phyloP scores from a whole-genome alignment of 257 asterid species.

The Solanum dulcamara region DNA sequence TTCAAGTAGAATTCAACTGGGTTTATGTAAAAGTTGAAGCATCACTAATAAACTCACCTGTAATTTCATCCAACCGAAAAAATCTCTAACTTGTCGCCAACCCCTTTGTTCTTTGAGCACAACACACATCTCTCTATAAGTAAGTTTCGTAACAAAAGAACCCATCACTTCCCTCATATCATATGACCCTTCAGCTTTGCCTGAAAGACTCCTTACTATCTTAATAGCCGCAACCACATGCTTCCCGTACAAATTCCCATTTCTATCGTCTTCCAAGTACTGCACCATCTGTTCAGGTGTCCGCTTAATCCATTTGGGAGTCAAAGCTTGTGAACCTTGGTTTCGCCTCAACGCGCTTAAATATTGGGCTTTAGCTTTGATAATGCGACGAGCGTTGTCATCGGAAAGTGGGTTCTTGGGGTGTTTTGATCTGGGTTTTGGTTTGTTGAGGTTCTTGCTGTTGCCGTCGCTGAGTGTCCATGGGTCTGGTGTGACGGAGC shows the following conservation, averaged over 20 bases:
- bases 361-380: slow-evolving; percentile 77
- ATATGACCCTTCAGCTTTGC: slow-evolving; percentile 51
- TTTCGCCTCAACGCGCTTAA: slow-evolving; percentile 68
- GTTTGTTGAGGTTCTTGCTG: slow-evolving; percentile 28
- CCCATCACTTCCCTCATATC: slow-evolving; percentile 76
- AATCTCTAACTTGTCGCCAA: slow-evolving; percentile 91
- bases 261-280: slow-evolving; percentile 80
- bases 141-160: slow-evolving; percentile 80
- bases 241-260: slow-evolving; percentile 72
- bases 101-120: slow-evolving; percentile 88
- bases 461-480: slow-evolving; percentile 85
- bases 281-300: slow-evolving; percentile 89
- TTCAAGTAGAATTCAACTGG: background rate
- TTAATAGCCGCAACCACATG: slow-evolving; percentile 89
- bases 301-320: slow-evolving; percentile 86
- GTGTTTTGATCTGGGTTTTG: slow-evolving; percentile 65
- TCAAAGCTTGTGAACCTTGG: slow-evolving; percentile 81
- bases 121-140: slow-evolving; percentile 80
- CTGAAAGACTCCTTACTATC: slow-evolving; percentile 67
- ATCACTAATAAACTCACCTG: slow-evolving; percentile 36
- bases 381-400: slow-evolving; percentile 90
- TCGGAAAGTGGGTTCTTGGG: slow-evolving; percentile 76
- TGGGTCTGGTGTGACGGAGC: slow-evolving; percentile 72
- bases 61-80: slow-evolving; percentile 90
- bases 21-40: background rate